Conservation (phyloP, 2,329 filamentous ascomycete species). For the Diplocarpon mali region DNA sequence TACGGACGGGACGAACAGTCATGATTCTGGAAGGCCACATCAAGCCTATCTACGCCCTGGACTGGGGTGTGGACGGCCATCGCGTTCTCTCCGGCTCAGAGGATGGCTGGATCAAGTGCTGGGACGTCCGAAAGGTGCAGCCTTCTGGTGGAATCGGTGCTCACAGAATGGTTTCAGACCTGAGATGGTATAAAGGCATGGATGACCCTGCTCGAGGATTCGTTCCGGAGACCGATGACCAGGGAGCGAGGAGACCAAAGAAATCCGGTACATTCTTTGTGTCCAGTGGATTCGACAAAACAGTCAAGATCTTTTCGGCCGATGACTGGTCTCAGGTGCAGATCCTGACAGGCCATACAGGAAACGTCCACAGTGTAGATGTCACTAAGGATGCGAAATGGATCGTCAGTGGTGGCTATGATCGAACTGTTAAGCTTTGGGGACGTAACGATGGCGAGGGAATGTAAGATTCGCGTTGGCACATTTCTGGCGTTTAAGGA, state of each 20-base stretch:
- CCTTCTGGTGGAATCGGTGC: conserved; percentile 78
- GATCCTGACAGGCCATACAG: conserved; percentile 79
- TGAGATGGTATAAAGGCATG: conserved; percentile 84
- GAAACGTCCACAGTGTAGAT: conserved; percentile 84
- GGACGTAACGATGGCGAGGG: conserved; percentile 65
- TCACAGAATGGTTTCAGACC: conserved; percentile 81
- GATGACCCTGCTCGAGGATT: conserved; percentile 60
- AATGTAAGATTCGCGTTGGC: conserved; percentile 26
- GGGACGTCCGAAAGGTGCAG: conserved; percentile 87
- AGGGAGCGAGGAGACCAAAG: conserved; percentile 60
- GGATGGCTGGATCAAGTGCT: conserved; percentile 95
- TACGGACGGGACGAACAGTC: conserved; percentile 82
- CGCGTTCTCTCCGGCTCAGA: conserved; percentile 86
- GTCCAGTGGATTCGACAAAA: conserved; percentile 83
- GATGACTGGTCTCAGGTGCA: conserved; percentile 93
- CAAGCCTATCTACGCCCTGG: conserved; percentile 82
- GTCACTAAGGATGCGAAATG: conserved; percentile 76
- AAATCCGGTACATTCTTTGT: conserved; percentile 89
- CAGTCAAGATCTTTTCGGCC: conserved; percentile 89
- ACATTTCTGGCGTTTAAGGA: too few relatives aligned
- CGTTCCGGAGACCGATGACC: conserved; percentile 49
- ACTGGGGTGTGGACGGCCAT: conserved; percentile 87
- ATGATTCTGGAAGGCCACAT: conserved; percentile 88
- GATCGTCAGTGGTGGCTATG: conserved; percentile 91
- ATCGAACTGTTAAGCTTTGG: conserved; percentile 94